Evolutionary conservation across 1,284 basidiomycete species (phyloP), one percentile per base, ranked within the genome.

Genomic region (Sporisorium iseilematis-ciliati): DNA sequence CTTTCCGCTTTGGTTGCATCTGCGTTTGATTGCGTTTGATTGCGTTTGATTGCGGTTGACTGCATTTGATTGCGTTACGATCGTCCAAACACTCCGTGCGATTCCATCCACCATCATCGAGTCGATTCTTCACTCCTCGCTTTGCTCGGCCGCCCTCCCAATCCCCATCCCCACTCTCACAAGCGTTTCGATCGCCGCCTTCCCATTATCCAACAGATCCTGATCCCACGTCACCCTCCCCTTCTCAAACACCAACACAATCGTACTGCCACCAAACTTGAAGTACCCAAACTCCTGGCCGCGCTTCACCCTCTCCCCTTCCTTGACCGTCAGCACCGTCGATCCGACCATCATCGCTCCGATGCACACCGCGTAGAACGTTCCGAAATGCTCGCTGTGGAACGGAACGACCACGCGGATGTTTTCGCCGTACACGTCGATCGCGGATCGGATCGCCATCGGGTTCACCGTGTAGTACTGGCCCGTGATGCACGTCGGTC

Each of bases 351-450:
- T 86, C 88, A 89, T 88, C 2, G 88, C 88, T 71, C 85, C 83
- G 40, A 85, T 76, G 35, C 81, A 80, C 7, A 85, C 83, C 35
- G 79, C 77, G n/a, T 67, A 67, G 31, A 61, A 79, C 2, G 55
- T 62, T 29, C 69, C 61, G 57, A 75, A 71, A 14, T 43, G 26
- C 38, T 85, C 81, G 20, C 85, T 86, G 58, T 87, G 71, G 60
- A 88, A 83, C 10, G 77, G 76, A 4, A 85, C 76, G 0, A 86
- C 79, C 6, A 81, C 82, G 23, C 91, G 89, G 53, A 88, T 89
- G 85, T 98, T 99, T 86, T 97, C 95, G 26, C 94, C 94, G 76
- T 95, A 98, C 4, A 98, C 93, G 79, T 98, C 95, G 25, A 98
- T 90, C 2, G 88, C 87, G 11, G 64, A 84, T 91, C 90, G 93